Base-by-base conservation (phyloP, 2,329 filamentous ascomycete genomes). In the Metarhizium rileyi region DNA sequence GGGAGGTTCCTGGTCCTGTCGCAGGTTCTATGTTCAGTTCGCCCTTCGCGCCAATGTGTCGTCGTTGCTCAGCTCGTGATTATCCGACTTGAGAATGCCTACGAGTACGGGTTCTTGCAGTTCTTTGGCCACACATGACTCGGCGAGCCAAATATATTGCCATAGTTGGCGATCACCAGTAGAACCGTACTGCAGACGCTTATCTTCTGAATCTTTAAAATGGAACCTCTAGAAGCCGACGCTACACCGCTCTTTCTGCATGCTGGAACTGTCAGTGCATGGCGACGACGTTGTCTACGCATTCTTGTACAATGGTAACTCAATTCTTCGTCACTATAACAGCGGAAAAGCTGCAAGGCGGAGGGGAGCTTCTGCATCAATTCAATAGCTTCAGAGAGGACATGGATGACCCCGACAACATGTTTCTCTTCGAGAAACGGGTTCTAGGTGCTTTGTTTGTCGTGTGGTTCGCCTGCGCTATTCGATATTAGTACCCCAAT, bases 401-500 rank as follows among this genome's bases (percentile, higher is more conserved):
- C 12, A 23, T 52, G 4, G 50, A 56, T 18, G 47, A 54, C 14
- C 36, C 36, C 1, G 46, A 52, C 5, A 45, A 28, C 5, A 30
- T 50, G 28, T 51, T 50, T 35, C 46, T 51, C 26, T 55, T 50
- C 36, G 49, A 55, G 42, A 51, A 55, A 6, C 53, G 51, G 53
- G 27, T 52, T 25, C 50, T 53, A 1, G 27, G 20, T 28, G 41
- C 47, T 7, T 47, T 55, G n/a, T n/a, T n/a, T n/a, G n/a, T n/a
- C n/a, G n/a, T n/a, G n/a, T n/a, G n/a, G n/a, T n/a, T n/a, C n/a
- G n/a, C n/a, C n/a, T n/a, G n/a, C n/a, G n/a, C n/a, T n/a, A n/a
- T n/a, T n/a, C n/a, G n/a, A n/a, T n/a, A n/a, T n/a, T n/a, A n/a
- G n/a, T n/a, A n/a, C n/a, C n/a, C n/a, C n/a, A n/a, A n/a, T n/a